Conservation (phyloP, 768 basidiomycete species). For the Cystoderma amianthinum region DNA sequence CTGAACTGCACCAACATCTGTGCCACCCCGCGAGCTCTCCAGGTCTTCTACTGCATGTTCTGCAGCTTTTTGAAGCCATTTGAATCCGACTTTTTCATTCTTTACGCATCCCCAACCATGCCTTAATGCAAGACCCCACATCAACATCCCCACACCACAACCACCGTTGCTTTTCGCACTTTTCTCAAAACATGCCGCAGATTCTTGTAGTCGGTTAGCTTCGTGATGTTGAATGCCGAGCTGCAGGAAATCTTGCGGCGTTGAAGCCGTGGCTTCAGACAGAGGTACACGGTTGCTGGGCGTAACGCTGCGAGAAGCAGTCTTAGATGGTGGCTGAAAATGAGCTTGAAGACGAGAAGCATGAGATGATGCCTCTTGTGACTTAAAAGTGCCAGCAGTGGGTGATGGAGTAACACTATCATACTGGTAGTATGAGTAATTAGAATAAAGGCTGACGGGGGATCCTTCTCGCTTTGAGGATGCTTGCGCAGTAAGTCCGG, state of each 20-base stretch:
- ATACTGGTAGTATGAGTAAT: conserved; percentile 61
- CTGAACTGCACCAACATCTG: conserved; percentile 46
- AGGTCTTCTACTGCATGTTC: conserved; percentile 75
- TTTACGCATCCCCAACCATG: conserved; percentile 86
- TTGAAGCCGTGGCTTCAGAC: conserved; percentile 10
- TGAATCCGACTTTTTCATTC: conserved; percentile 74
- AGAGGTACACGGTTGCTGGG: not conserved
- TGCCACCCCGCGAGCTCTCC: conserved; percentile 50
- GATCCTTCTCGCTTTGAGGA: conserved; percentile 29
- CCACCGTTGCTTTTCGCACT: conserved; percentile 71
- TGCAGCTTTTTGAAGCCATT: conserved; percentile 78
- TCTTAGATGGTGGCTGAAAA: conserved; percentile 3
- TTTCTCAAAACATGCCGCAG: conserved; percentile 69
- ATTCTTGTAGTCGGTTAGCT: conserved; percentile 60
- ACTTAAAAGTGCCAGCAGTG: conserved; percentile 10
- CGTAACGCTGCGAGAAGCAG: not conserved
- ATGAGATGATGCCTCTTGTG: conserved; percentile 1
- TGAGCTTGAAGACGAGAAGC: not conserved
- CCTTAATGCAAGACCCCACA: conserved; percentile 82
- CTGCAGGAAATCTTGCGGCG: conserved; percentile 65
- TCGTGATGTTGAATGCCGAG: conserved; percentile 77
- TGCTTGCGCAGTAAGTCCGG: conserved; percentile 14
- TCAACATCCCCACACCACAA: conserved; percentile 85
- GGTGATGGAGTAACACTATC: conserved; percentile 40
- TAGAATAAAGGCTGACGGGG: conserved; percentile 44